Conservation (phyloP, 805 yeast genomes). For the Candida golubevii region DNA sequence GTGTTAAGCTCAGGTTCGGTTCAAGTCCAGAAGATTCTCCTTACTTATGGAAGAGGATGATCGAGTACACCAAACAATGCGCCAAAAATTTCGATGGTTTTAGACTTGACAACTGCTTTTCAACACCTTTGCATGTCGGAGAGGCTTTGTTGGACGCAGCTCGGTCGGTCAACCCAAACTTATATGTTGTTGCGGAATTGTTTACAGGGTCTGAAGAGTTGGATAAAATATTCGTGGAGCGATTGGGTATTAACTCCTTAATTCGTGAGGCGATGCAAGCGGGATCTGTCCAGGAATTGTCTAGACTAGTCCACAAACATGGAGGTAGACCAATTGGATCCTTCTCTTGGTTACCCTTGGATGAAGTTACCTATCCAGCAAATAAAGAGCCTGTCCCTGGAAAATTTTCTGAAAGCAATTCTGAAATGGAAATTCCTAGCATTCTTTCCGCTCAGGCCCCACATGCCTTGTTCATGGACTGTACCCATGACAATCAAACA, state of each 20-base stretch:
- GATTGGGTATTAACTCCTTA: constrained; percentile 82
- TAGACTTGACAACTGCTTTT: constrained; percentile 92
- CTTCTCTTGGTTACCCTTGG: constrained; percentile 73
- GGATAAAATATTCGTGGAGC: constrained; percentile 87
- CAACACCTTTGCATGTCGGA: constrained; percentile 94
- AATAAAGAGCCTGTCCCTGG: constrained; percentile 31
- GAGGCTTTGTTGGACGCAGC: constrained; percentile 86
- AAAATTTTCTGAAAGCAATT: constrained; percentile 32
- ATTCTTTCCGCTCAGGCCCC: constrained; percentile 68
- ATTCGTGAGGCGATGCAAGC: constrained; percentile 98
- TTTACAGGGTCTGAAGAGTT: constrained; percentile 89
- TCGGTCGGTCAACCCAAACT: constrained; percentile 73
- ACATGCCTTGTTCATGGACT: constrained; percentile 95
- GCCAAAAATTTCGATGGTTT: constrained; percentile 82
- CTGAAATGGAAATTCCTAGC: constrained; percentile 68
- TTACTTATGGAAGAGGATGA: constrained; percentile 83
- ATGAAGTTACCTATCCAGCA: constrained; percentile 66
- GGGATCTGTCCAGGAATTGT: constrained; percentile 79
- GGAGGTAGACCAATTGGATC: constrained; percentile 97
- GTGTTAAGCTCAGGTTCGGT: constrained; percentile 91
- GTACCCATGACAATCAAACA: constrained; percentile 93
- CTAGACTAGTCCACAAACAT: constrained; percentile 81
- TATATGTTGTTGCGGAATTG: constrained; percentile 91
- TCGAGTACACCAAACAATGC: constrained; percentile 62
- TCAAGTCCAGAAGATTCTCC: constrained; percentile 76